Base-by-base conservation (phyloP, 2,329 filamentous ascomycete species). In the Fusarium austroafricanum region DNA sequence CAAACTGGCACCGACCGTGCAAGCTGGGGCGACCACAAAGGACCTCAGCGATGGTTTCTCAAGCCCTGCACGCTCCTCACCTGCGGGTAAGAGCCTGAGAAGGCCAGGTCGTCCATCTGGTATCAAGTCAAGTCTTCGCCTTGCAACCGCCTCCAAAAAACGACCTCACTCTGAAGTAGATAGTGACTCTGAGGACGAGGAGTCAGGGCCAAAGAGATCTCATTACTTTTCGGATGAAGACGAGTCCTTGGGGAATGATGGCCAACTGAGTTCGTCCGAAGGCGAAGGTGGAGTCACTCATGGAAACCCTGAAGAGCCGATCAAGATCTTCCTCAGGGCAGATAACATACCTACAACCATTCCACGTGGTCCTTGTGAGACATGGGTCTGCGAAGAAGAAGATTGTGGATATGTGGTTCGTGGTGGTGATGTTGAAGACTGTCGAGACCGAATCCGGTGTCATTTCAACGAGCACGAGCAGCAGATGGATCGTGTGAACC, bases 331-430 rank as follows among this genome's bases (percentile, higher is more conserved):
- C 14, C 78, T 87, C 11, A 80, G 81, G 26, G 80, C 84, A 7
- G 84, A 87, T 55, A 82, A 77, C 46, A 70, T 87, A 12, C 86
- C 85, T 1, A 82, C 83, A 6, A 78, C 80, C 10, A 77, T 75
- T 5, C 82, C 87, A 1, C 80, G 83, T 33, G 89, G 87, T 0
- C 86, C 87, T 0, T 83, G 88, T 60, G 86, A 89, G 53, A 88
- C 87, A 0, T 93, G 90, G 90, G 81, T 80, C 2, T 93, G 91
- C 71, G 84, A 85, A 6, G 83, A 90, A 63, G 86, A 88, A 12
- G 88, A 85, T 23, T 93, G 91, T 72, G 79, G 79, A 37, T 89
- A 89, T 69, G 83, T 89, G 39, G 87, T 92, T 12, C 89, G 89
- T 63, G 84, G 83, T 4, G 87, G 87, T n/a, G 84, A 87, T 43